Conservation (phyloP, 345 rosid genomes). For the Kandelia obovata region DNA sequence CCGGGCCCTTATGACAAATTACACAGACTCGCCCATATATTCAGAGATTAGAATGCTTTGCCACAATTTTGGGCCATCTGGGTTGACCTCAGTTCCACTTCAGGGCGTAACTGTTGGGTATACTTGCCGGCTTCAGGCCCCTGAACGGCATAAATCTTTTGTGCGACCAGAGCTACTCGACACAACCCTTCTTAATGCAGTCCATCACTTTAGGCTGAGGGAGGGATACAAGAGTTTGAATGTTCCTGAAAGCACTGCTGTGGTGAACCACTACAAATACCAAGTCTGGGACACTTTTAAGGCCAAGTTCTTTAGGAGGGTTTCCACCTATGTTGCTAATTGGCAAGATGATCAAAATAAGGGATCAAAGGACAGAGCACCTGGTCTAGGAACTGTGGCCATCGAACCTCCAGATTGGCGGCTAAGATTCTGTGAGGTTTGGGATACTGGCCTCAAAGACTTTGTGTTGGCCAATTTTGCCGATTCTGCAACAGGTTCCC, state of each 20-base stretch:
- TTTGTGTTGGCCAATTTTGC: conserved; percentile 71
- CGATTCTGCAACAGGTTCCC: conserved; percentile 53
- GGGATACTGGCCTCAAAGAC: conserved; percentile 92
- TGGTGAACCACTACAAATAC: conserved; percentile 91
- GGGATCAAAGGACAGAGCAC: conserved; percentile 95
- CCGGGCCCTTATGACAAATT: conserved; percentile 56
- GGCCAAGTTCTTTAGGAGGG: conserved; percentile 87
- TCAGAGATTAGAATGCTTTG: conserved; percentile 86
- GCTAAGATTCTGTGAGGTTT: conserved; percentile 78
- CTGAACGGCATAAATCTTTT: conserved; percentile 90
- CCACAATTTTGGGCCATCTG: conserved; percentile 93
- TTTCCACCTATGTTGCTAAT: conserved; percentile 87
- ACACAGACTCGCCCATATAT: conserved; percentile 45
- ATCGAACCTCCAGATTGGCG: conserved; percentile 82
- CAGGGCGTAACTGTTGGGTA: conserved; percentile 84
- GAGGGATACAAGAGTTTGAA: conserved; percentile 58
- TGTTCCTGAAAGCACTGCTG: conserved; percentile 57
- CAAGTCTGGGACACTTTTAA: conserved; percentile 94
- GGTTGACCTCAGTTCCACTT: conserved; percentile 59
- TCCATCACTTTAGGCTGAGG: conserved; percentile 73
- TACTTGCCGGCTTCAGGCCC: conserved; percentile 77
- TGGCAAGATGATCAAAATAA: conserved; percentile 88
- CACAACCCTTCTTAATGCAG: conserved; percentile 69
- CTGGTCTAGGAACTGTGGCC: conserved; percentile 87
- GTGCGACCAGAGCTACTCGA: conserved; percentile 60